Base-by-base conservation (phyloP, 2,329 filamentous ascomycete genomes). In the Fusarium acutatum region DNA sequence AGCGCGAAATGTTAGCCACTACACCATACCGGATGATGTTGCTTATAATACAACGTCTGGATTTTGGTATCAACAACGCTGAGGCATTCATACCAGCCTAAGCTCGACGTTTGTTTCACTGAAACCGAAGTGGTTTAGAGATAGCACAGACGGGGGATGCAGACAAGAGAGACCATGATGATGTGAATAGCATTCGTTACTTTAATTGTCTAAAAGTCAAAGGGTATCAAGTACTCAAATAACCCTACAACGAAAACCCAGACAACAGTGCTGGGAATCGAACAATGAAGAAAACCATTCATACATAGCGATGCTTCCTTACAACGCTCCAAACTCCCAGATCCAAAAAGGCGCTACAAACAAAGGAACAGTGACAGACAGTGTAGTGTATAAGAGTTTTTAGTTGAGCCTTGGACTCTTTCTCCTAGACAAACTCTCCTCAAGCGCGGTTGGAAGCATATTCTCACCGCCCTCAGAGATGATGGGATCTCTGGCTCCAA, bases 391-490 rank as follows among this genome's bases (percentile, higher is more conserved):
- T 38, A 24, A 28, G 24, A 50, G 18, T 35, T 43, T 43, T 73
- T 71, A 84, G 58, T 83, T 84, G 64, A 89, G 77, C 62, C 88
- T 80, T 7, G 88, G 87, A 71, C 88, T 90, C 83, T 89, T 89
- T 78, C 88, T 86, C 79, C 85, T 85, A 63, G 83, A 81, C 34
- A 83, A 69, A 57, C 86, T 85, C 78, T 86, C 82, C 26, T 83
- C 82, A 70, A 87, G 84, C n/a, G 82, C 81, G 56, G 80, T 71
- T 13, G 83, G 83, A 41, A 86, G 84, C 64, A 87, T 69, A 66
- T 90, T 90, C 80, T 90, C 88, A 47, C 86, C 80, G 12, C 87
- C 88, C 53, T 88, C 86, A 1, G 79, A 79, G 47, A 81, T 68
- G 37, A 80, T 69, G n/a, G 70, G 60, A 20, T 78, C 75, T 43